Evolutionary conservation across 352 stramenopile species (phyloP).

Genomic region (Globisporangium nodosum): DNA sequence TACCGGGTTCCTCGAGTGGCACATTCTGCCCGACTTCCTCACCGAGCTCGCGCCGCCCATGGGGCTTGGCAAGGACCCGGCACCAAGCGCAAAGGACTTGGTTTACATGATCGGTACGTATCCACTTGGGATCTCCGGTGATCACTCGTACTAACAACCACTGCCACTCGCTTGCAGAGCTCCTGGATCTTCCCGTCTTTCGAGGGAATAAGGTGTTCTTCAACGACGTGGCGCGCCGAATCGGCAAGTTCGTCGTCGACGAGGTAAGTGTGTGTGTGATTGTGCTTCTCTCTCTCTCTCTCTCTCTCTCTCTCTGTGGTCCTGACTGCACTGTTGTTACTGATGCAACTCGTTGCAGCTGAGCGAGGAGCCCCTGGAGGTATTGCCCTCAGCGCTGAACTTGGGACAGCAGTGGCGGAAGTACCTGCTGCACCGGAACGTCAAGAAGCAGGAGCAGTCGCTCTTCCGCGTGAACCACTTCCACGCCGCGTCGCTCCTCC

Average conservation of each 20-base stretch:
- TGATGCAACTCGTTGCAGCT: constrained; percentile 19
- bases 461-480: constrained; percentile 54
- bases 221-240: constrained; percentile 47
- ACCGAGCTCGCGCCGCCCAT: constrained; percentile 56
- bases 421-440: constrained; percentile 39
- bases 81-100: constrained; percentile 38
- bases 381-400: constrained; percentile 40
- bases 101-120: constrained; percentile 37
- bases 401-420: constrained; percentile 58
- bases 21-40: constrained; percentile 60
- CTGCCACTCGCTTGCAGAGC: constrained; percentile 12
- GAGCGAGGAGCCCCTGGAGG: constrained; percentile 42
- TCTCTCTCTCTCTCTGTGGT: not conserved
- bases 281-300: too few relatives aligned
- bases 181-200: constrained; percentile 52
- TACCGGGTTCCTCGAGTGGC: constrained; percentile 74
- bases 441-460: constrained; percentile 45
- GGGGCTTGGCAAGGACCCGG: constrained; percentile 40
- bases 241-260: constrained; percentile 58
- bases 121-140: too few relatives aligned
- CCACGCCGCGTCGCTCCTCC: constrained; percentile 32
- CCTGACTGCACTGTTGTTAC: not conserved
- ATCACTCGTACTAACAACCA: not conserved
- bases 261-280: constrained; percentile 13
- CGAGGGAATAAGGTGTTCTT: constrained; percentile 62